A percentile compares a stretch with the other conserved stretches of the same genome.
Conservation (phyloP, 192 early-diverging fungal genomes). For the Coemansia sp. region DNA sequence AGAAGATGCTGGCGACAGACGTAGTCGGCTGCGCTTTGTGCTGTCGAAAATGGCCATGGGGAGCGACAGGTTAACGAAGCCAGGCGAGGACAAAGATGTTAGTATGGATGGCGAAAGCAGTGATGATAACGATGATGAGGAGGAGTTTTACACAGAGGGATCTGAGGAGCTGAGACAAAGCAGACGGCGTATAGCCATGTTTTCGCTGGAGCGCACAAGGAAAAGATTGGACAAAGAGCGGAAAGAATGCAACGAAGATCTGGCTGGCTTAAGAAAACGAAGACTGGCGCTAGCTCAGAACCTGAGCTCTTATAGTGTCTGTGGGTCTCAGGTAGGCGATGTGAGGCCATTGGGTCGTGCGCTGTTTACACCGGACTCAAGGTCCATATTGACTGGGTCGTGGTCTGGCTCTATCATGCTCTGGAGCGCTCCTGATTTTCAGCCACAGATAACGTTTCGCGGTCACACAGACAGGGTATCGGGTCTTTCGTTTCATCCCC, state of each 20-base stretch:
- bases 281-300: conserved; percentile 57
- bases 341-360: conserved; percentile 78
- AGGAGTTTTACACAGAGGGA: conserved; percentile 85
- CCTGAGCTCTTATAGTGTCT: conserved; percentile 61
- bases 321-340: conserved; percentile 85
- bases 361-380: conserved; percentile 78
- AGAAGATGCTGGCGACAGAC: conserved; percentile 86
- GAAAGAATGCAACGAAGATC: conserved; percentile 27
- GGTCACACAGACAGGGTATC: conserved; percentile 89
- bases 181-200: conserved; percentile 67
- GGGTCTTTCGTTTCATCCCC: conserved; percentile 87
- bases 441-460: conserved; percentile 58
- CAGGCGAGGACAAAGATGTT: neutral
- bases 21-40: conserved; percentile 76
- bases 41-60: conserved; percentile 60
- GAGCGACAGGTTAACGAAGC: neutral
- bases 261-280: conserved; percentile 18
- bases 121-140: conserved; percentile 59
- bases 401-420: conserved; percentile 86
- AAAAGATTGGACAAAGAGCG: conserved; percentile 64
- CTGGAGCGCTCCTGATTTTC: conserved; percentile 80
- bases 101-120: conserved; percentile 55
- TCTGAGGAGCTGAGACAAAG: conserved; percentile 66
- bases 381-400: conserved; percentile 73
- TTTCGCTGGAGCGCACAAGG: conserved; percentile 71